These are phyloP conservation scores for Wilcoxina mikolae DNA, from an alignment of 495 filamentous ascomycete species.

Conservation along the genomic window DNA sequence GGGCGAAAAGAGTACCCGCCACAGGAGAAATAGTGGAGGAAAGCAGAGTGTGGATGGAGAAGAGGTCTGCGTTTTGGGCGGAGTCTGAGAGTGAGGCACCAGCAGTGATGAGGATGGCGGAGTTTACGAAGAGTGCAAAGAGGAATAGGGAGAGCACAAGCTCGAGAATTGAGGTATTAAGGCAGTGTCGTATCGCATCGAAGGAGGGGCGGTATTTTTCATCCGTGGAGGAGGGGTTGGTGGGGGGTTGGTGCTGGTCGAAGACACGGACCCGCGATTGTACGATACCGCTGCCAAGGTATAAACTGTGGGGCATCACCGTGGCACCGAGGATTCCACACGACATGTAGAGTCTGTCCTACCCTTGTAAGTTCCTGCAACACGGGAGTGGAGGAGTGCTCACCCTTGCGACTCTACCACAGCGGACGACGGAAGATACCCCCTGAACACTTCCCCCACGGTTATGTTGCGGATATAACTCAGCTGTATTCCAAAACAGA, in stretches of 20 bases:
- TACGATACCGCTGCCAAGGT: constrained; percentile 77
- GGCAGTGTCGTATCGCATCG: constrained; percentile 58
- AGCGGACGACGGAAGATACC: constrained; percentile 65
- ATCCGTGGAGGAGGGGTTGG: constrained; percentile 30
- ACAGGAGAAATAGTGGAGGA: constrained; percentile 52
- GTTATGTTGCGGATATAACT: constrained; percentile 55
- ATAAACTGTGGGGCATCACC: constrained; percentile 87
- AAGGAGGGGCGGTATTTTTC: constrained; percentile 61
- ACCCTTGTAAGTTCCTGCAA: constrained; percentile 17
- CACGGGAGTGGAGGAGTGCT: neutral
- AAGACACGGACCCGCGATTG: constrained; percentile 69
- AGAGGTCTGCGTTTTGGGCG: constrained; percentile 55
- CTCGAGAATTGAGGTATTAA: constrained; percentile 61
- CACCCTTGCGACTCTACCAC: constrained; percentile 56
- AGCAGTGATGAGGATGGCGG: constrained; percentile 75
- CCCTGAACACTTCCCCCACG: constrained; percentile 62
- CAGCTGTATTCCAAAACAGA: constrained; percentile 86
- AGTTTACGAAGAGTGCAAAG: constrained; percentile 78
- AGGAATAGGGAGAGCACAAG: constrained; percentile 47
- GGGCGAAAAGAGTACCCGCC: constrained; percentile 59
- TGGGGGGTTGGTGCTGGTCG: constrained; percentile 34
- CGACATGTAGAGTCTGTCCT: constrained; percentile 60
- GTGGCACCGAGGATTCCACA: constrained; percentile 88
- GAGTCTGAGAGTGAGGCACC: constrained; percentile 54
- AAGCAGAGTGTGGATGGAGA: constrained; percentile 67